Conservation (phyloP, 345 rosid species). For the Aquilaria malaccensis region DNA sequence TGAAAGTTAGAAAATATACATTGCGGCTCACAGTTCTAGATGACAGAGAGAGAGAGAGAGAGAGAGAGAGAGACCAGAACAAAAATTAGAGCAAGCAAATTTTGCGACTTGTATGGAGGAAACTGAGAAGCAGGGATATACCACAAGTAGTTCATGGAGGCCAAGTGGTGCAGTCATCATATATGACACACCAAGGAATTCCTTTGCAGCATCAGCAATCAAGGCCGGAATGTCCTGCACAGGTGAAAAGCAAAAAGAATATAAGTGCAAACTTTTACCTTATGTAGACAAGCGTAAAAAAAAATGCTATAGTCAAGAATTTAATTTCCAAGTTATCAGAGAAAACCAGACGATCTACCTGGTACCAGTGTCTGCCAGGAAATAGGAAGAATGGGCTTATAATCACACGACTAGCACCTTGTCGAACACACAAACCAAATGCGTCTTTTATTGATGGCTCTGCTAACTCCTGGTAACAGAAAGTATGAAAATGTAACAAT, state of each 20-base stretch:
- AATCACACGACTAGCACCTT: constrained; percentile 78
- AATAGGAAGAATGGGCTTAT: constrained; percentile 89
- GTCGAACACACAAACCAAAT: constrained; percentile 55
- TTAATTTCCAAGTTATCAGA: constrained; percentile 8
- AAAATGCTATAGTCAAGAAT: no score
- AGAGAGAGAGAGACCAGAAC: no score
- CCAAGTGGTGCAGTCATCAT: constrained; percentile 91
- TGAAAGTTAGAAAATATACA: no score
- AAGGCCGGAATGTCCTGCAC: constrained; percentile 75
- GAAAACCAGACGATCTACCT: constrained; percentile 36
- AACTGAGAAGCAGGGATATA: constrained; percentile 17
- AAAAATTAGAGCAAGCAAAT: no score
- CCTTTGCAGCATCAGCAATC: constrained; percentile 90
- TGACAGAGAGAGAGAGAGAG: no score
- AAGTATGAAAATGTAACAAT: no score
- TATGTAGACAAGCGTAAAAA: no score
- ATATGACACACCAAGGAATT: constrained; percentile 57
- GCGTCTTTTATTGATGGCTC: constrained; percentile 85
- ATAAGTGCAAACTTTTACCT: background rate
- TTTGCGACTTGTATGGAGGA: no score
- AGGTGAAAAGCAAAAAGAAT: constrained; percentile 7
- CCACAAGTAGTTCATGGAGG: constrained; percentile 75
- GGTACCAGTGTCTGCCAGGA: constrained; percentile 93
- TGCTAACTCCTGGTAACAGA: constrained; percentile 60
- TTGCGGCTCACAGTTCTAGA: no score